phyloP scores from a whole-genome alignment of 2,329 filamentous ascomycete genomes.

The Diaporthe sp. region DNA sequence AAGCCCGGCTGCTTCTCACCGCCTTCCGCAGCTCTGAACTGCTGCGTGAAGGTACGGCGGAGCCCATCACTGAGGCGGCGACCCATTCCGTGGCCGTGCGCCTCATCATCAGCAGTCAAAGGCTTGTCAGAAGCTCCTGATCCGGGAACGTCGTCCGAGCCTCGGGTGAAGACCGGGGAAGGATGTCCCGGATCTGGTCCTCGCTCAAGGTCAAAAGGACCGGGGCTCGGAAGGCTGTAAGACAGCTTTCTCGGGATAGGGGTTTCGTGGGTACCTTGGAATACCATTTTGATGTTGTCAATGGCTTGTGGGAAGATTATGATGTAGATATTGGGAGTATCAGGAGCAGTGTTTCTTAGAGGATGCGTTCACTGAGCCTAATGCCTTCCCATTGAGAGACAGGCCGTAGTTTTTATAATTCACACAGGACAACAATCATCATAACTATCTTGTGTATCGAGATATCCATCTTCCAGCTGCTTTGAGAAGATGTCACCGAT shows the following conservation, averaged over 20 bases:
- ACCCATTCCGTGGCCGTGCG: neutral
- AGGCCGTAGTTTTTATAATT: neutral
- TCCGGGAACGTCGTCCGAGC: neutral
- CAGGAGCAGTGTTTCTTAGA: neutral
- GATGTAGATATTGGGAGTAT: neutral
- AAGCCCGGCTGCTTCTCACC: conserved; percentile 3
- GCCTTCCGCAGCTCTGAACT: conserved; percentile 14
- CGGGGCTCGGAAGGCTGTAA: conserved; percentile 21
- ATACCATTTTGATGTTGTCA: neutral
- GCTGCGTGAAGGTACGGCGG: conserved; percentile 17
- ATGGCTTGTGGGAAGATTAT: neutral
- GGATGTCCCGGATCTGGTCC: neutral
- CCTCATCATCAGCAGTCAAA: neutral
- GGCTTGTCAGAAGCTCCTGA: conserved; percentile 11
- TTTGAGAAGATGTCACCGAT: neutral
- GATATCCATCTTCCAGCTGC: neutral
- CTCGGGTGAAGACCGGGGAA: neutral
- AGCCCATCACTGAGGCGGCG: neutral
- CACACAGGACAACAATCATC: neutral
- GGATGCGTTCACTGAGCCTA: neutral
- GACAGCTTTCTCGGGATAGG: conserved; percentile 9
- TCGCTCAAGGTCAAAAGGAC: conserved; percentile 10
- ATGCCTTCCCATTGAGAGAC: neutral
- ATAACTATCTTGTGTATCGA: neutral
- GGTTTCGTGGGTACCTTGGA: neutral